Percentiles rank a stretch among this genome's conserved stretches.
Evolutionary conservation across 148 eudicot genomes (phyloP).

Genomic region (Suaeda aralocaspica): DNA sequence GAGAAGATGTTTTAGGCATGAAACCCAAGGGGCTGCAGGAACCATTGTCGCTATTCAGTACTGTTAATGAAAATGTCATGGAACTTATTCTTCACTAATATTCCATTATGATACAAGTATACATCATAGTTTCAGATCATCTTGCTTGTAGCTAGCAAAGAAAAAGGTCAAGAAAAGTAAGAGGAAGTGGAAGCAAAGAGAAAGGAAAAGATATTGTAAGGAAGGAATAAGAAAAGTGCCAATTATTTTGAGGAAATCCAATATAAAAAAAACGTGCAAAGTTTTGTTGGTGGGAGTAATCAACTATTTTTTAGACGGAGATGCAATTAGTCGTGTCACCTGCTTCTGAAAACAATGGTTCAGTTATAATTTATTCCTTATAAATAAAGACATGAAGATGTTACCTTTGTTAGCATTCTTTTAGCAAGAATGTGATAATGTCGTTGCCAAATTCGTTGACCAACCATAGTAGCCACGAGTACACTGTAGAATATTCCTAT

Average conservation of each 20-base stretch:
- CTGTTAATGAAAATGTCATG: neutral
- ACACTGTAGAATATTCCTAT: conserved; percentile 93
- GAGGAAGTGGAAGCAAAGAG: too few relatives aligned
- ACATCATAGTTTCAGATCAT: too few relatives aligned
- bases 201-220: too few relatives aligned
- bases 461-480: conserved; percentile 95
- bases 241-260: neutral
- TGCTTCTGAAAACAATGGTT: neutral
- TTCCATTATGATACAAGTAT: too few relatives aligned
- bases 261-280: neutral
- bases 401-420: conserved; percentile 94
- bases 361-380: neutral
- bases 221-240: neutral
- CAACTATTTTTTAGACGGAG: neutral
- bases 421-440: conserved; percentile 98
- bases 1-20: neutral
- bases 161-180: too few relatives aligned
- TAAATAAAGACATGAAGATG: neutral
- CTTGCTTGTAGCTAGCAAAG: too few relatives aligned
- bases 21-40: neutral
- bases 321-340: neutral
- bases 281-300: too few relatives aligned
- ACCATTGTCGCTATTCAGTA: neutral
- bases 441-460: conserved; percentile 95
- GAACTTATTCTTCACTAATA: too few relatives aligned